Percentiles rank a stretch among this genome's conserved stretches.
Evolutionary conservation across 352 stramenopile species (phyloP).

Genomic region (Pseudoperonospora humuli): DNA sequence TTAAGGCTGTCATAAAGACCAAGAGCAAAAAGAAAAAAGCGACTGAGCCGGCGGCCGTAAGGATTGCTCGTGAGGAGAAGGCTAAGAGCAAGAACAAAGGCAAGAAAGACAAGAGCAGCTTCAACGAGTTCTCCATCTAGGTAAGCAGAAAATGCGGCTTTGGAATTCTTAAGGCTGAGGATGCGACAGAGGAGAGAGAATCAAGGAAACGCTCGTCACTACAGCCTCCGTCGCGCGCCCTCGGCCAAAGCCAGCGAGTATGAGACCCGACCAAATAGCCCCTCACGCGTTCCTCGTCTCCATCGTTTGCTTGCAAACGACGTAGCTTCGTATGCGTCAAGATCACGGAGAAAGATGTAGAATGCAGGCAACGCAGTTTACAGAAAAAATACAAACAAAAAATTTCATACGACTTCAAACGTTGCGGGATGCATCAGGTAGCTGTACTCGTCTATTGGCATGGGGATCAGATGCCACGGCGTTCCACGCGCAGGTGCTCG

Average conservation of each 20-base stretch:
- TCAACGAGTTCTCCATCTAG: slow-evolving; percentile 81
- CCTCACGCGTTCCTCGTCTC: slow-evolving; percentile 6
- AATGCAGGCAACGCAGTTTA: slow-evolving; percentile 17
- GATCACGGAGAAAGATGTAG: not conserved
- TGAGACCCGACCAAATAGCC: not conserved
- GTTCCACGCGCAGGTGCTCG: slow-evolving; percentile 12
- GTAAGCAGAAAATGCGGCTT: slow-evolving; percentile 5
- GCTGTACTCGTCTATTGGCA: slow-evolving; percentile 29
- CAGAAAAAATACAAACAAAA: slow-evolving; percentile 18
- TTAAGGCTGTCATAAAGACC: slow-evolving; percentile 64
- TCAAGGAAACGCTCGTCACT: slow-evolving; percentile 9
- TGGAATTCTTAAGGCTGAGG: not conserved
- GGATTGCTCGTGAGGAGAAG: slow-evolving; percentile 64
- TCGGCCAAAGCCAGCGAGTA: slow-evolving; percentile 1
- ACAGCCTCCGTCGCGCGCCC: slow-evolving; percentile 10
- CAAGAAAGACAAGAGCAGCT: slow-evolving; percentile 73
- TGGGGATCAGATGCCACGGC: slow-evolving; percentile 20
- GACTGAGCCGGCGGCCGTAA: slow-evolving; percentile 45
- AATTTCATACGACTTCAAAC: slow-evolving; percentile 32
- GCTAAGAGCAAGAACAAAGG: slow-evolving; percentile 62
- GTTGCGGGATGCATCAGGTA: slow-evolving; percentile 32
- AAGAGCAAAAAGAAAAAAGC: slow-evolving; percentile 74
- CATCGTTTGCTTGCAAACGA: slow-evolving; percentile 17
- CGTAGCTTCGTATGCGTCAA: not conserved
- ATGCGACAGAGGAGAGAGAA: not conserved